Conservation (phyloP, 2,329 filamentous ascomycete genomes). For the Hypoxylon sp. region DNA sequence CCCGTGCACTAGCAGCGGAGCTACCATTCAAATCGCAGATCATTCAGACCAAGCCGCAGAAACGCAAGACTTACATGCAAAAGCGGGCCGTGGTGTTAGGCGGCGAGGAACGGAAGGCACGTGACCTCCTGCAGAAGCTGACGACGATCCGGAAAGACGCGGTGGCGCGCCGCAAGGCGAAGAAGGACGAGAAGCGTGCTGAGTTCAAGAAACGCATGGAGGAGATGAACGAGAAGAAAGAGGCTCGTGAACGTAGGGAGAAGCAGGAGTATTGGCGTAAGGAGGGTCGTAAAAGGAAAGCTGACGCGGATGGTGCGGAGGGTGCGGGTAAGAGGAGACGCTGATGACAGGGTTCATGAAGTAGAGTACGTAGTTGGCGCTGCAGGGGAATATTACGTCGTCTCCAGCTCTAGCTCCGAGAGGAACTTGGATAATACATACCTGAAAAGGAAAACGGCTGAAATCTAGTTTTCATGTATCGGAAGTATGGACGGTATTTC, state of each 20-base stretch:
- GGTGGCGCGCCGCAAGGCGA: conserved; percentile 82
- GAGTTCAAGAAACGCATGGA: conserved; percentile 87
- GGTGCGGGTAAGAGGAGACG: conserved; percentile 57
- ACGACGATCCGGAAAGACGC: conserved; percentile 93
- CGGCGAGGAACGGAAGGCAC: conserved; percentile 89
- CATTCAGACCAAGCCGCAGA: conserved; percentile 82
- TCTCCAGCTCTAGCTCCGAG: no score
- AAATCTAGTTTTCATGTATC: no score
- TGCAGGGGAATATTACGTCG: no score
- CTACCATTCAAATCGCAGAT: conserved; percentile 96
- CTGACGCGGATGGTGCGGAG: conserved; percentile 58
- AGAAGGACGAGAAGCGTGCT: conserved; percentile 89
- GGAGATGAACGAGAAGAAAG: conserved; percentile 86
- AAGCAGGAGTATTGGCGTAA: conserved; percentile 92
- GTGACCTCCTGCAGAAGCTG: conserved; percentile 92
- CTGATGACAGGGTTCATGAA: conserved; percentile 2
- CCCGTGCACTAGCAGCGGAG: conserved; percentile 82
- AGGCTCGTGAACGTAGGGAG: conserved; percentile 89
- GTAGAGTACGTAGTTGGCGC: no score
- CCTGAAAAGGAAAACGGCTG: no score
- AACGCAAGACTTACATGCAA: conserved; percentile 88
- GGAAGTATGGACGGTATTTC: no score
- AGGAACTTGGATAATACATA: no score
- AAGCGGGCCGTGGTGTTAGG: conserved; percentile 92
- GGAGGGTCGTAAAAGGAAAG: conserved; percentile 81